These are phyloP conservation scores for Eimeria zaria DNA, from an alignment of 169 alveolate species.

Conservation along the genomic window DNA sequence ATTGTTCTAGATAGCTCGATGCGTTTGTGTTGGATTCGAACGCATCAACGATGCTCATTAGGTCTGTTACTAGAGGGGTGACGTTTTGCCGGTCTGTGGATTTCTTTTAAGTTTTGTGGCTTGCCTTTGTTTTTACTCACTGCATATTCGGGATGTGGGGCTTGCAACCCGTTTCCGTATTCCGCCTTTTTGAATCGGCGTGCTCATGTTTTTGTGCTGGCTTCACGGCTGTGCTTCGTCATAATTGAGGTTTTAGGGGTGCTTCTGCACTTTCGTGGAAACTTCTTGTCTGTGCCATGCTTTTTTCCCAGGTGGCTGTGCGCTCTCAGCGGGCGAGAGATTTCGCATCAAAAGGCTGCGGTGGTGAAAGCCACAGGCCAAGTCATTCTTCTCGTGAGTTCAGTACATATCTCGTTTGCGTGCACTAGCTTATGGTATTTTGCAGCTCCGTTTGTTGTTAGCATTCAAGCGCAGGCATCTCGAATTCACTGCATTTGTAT, in stretches of 20 bases:
- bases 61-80: not conserved
- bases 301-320: slow-evolving; percentile 71
- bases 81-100: not conserved
- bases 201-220: not conserved
- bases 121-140: not conserved
- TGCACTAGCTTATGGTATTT: not conserved
- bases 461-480: not conserved
- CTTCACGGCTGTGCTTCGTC: not conserved
- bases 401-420: not conserved
- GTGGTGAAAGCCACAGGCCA: slow-evolving; percentile 72
- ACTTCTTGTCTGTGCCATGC: not conserved
- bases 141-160: not conserved
- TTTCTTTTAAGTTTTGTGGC: not conserved
- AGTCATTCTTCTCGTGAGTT: slow-evolving; percentile 50
- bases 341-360: slow-evolving; percentile 81
- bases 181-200: not conserved
- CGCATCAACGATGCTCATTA: not conserved
- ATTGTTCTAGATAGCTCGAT: not conserved
- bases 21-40: not conserved
- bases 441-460: not conserved
- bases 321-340: slow-evolving; percentile 58
- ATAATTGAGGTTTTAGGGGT: not conserved
- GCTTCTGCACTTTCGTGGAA: not conserved
- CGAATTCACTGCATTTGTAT: not conserved
- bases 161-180: not conserved